These are phyloP conservation scores for Candida takata DNA, from an alignment of 805 yeast species.

Conservation along the genomic window DNA sequence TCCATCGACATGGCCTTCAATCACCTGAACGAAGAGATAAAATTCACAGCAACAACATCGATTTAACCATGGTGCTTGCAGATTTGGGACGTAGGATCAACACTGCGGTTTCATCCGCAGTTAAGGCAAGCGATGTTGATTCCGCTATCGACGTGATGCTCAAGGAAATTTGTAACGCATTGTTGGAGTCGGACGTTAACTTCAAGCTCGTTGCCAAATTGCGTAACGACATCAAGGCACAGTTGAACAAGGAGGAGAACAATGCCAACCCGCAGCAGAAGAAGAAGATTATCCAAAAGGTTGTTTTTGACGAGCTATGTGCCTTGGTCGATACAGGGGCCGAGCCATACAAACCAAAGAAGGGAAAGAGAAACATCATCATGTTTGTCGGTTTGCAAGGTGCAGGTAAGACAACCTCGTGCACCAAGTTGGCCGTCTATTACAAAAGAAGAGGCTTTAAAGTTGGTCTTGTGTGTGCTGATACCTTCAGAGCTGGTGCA, in stretches of 20 bases:
- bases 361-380: conserved; percentile 69
- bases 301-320: conserved; percentile 89
- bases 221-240: conserved; percentile 61
- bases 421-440: conserved; percentile 93
- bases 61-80: conserved; percentile 71
- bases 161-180: conserved; percentile 84
- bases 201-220: conserved; percentile 72
- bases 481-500: conserved; percentile 99
- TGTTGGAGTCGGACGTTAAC: conserved; percentile 91
- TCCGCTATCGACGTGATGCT: conserved; percentile 62
- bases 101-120: conserved; percentile 60
- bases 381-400: conserved; percentile 99
- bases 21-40: too few species aligned
- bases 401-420: conserved; percentile 96
- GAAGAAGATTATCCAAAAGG: conserved; percentile 77
- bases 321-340: conserved; percentile 67
- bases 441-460: conserved; percentile 90
- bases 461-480: conserved; percentile 97
- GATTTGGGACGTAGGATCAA: conserved; percentile 75
- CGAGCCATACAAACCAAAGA: conserved; percentile 74
- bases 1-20: too few species aligned
- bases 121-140: conserved; percentile 51
- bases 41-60: too few species aligned
- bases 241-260: conserved; percentile 46
- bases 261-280: conserved; percentile 47